These are phyloP conservation scores for Calonectria pseudoturangicola DNA, from an alignment of 2,329 filamentous ascomycete species.

Conservation along the genomic window DNA sequence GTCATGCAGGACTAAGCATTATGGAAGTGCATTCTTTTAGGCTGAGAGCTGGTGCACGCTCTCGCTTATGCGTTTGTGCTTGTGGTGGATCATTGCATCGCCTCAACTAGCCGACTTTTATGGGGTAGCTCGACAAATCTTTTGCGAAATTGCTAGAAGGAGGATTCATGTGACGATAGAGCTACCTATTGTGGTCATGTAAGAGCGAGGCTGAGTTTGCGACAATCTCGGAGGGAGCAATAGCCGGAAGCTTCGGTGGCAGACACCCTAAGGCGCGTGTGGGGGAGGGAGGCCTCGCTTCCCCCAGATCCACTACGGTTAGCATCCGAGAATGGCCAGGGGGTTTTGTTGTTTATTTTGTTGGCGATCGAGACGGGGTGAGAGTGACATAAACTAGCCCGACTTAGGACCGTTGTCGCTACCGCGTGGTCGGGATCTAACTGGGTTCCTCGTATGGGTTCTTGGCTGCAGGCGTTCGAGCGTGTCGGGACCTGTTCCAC, in stretches of 20 bases:
- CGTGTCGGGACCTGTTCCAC: no score
- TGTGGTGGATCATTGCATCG: no score
- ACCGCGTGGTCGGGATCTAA: conserved; percentile 6
- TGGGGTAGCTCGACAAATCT: no score
- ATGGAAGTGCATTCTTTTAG: no score
- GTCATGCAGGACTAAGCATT: no score
- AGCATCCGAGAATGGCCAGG: not conserved
- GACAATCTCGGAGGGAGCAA: not conserved
- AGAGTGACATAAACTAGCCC: conserved; percentile 8
- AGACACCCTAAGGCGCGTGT: not conserved
- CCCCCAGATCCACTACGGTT: conserved; percentile 19
- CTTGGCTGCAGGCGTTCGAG: no score
- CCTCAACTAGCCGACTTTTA: no score
- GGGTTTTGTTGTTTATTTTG: conserved; percentile 3
- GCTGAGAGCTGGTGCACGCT: no score
- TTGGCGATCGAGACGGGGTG: not conserved
- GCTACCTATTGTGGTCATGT: no score
- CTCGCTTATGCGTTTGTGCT: no score
- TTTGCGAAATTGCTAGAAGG: no score
- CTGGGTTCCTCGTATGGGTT: not conserved
- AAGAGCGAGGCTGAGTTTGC: not conserved
- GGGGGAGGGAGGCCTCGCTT: not conserved
- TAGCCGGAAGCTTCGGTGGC: conserved; percentile 12
- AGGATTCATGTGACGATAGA: no score
- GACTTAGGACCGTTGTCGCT: not conserved